Base-by-base conservation (phyloP, 495 filamentous ascomycete genomes). In the Sordaria brevicollis region DNA sequence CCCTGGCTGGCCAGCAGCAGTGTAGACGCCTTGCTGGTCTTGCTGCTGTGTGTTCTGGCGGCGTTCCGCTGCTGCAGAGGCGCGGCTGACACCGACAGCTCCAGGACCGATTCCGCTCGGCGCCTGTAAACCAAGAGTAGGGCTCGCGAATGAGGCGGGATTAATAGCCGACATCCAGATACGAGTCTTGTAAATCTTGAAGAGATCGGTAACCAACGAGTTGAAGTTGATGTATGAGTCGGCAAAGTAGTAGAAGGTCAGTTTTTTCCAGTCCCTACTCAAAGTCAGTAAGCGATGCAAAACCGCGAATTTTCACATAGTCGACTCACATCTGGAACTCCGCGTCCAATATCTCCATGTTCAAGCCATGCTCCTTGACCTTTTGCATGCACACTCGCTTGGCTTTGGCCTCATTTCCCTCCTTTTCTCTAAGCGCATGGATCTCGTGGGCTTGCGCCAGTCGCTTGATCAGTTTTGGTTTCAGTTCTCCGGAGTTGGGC, bases 81-180 rank as follows among this genome's bases (percentile, higher is more conserved):
- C 77, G 35, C 79, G 75, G 34, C 77, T 78, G 10, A 84, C 79
- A 25, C 82, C 81, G 34, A 89, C 86, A 65, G 87, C 86, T 35
- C 87, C 88, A 19, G 88, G 85, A 7, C 87, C 88, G 73, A 89
- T 83, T 33, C 86, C 86, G 71, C 85, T 88, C 2, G 89, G 87
- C 2, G 87, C 86, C 75, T 90, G 89, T 36, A 94, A 80, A 35
- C 91, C 89, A 65, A 90, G 82, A 33, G 87, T 84, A 4, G 92
- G 91, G 67, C 92, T 94, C n/a, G 93, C 92, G 78, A 97, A 97
- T 2, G 94, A 97, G 7, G 95, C 95, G 3, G 95, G 96, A 76
- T 99, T 99, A 82, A 99, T 96, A 8, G 95, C 94, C 5, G 93
- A 97, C 93, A 99, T 97, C 95, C 95, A 99, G 77, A 99, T 98